Conservation (phyloP, 768 basidiomycete species). For the Tubosaeta sp. region DNA sequence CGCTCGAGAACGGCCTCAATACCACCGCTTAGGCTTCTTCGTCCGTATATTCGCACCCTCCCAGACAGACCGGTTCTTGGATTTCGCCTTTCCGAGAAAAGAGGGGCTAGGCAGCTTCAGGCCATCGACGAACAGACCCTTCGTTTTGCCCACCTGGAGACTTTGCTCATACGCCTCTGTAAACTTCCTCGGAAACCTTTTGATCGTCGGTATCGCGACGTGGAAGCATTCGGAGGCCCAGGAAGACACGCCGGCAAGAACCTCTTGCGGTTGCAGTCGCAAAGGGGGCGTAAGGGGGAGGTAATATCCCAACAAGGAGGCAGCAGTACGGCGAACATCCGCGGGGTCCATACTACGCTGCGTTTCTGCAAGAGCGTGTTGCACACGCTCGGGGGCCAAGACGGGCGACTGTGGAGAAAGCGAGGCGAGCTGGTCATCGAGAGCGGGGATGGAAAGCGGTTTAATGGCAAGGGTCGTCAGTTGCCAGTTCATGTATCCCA, state of each 20-base stretch:
- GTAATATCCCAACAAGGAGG: conserved; percentile 72
- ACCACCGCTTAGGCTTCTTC: conserved; percentile 18
- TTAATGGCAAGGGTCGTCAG: too few species aligned
- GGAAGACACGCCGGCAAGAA: conserved; percentile 54
- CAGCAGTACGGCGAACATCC: conserved; percentile 57
- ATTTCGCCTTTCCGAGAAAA: conserved; percentile 19
- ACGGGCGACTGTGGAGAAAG: conserved; percentile 9
- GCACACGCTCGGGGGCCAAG: conserved; percentile 24
- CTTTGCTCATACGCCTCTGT: conserved; percentile 19
- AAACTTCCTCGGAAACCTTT: conserved; percentile 20
- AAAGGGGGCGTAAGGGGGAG: conserved; percentile 47
- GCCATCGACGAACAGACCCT: conserved; percentile 24
- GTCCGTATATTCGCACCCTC: conserved; percentile 13
- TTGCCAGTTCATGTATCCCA: conserved; percentile 57
- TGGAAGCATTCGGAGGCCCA: conserved; percentile 44
- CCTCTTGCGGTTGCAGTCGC: conserved; percentile 36
- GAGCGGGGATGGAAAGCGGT: conserved; percentile 36
- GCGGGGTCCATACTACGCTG: conserved; percentile 40
- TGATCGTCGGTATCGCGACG: conserved; percentile 16
- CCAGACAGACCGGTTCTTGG: conserved; percentile 23
- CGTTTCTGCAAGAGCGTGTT: conserved; percentile 29
- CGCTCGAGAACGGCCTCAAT: conserved; percentile 3
- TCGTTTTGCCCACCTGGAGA: conserved; percentile 4
- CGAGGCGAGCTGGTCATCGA: conserved; percentile 10
- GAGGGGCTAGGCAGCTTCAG: conserved; percentile 13